phyloP scores from a whole-genome alignment of 2,329 filamentous ascomycete species.

The Colletotrichum tabaci region DNA sequence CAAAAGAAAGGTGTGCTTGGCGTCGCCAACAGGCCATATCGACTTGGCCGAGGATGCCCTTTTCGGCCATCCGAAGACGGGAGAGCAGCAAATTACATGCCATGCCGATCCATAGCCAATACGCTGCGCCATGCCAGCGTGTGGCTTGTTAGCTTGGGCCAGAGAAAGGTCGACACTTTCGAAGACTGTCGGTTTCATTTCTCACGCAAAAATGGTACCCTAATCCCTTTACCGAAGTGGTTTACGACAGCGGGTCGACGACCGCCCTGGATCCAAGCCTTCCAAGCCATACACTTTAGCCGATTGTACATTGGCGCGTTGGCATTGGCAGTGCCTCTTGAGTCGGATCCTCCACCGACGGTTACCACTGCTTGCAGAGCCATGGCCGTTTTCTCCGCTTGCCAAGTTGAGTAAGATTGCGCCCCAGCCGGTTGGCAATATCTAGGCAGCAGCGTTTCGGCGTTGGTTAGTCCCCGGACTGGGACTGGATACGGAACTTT shows the following conservation, averaged over 20 bases:
- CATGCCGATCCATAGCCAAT: background rate
- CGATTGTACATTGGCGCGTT: background rate
- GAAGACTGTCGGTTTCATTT: background rate
- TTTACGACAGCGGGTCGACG: no score
- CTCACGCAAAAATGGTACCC: no score
- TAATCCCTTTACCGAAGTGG: background rate
- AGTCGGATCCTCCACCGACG: background rate
- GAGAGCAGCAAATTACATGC: background rate
- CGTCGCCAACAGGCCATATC: no score
- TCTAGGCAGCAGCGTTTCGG: background rate
- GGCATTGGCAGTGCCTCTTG: background rate
- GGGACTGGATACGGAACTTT: background rate
- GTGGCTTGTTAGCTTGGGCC: background rate
- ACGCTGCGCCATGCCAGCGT: background rate
- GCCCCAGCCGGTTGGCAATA: background rate
- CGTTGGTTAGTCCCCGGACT: background rate
- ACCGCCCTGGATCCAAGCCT: background rate
- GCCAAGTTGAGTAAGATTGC: background rate
- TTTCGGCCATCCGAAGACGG: background rate
- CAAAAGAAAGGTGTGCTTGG: no score
- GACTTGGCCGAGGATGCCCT: no score
- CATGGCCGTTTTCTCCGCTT: background rate
- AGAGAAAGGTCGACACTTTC: background rate
- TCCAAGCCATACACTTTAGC: background rate
- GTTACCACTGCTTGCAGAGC: background rate